Conservation (phyloP, 805 yeast genomes). For the Metschnikowia orientalis region DNA sequence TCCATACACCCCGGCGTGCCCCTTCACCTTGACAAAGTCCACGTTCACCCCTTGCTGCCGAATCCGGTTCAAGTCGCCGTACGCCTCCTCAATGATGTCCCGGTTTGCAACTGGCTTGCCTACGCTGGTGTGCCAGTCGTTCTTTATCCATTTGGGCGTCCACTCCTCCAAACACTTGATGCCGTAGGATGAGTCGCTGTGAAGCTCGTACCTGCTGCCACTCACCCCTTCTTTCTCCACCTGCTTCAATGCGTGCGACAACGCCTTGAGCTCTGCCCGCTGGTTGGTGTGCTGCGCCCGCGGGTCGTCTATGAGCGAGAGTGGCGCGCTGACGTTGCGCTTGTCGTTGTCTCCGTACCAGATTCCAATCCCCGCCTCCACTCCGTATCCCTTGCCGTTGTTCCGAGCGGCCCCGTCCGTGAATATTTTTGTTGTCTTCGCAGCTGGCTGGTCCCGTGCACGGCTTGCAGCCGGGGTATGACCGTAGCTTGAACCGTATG, state of each 20-base stretch:
- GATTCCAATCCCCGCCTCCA: conserved; percentile 69
- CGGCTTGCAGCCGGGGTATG: too few species aligned
- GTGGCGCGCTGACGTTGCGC: conserved; percentile 52
- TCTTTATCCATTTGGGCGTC: conserved; percentile 50
- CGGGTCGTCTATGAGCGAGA: conserved; percentile 30
- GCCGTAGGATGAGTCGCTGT: conserved; percentile 70
- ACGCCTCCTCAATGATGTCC: conserved; percentile 42
- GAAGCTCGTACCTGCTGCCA: conserved; percentile 35
- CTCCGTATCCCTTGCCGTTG: conserved; percentile 43
- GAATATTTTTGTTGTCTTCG: conserved; percentile 36
- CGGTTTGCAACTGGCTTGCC: conserved; percentile 47
- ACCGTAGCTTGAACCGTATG: too few species aligned
- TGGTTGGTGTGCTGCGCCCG: conserved; percentile 60
- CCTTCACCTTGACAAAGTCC: conserved; percentile 58
- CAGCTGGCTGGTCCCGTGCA: too few species aligned
- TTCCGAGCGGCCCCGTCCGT: conserved; percentile 77
- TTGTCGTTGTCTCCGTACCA: conserved; percentile 55
- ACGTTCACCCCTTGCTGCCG: conserved; percentile 39
- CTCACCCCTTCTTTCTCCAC: conserved; percentile 12
- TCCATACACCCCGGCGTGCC: conserved; percentile 67
- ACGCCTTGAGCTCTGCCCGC: conserved; percentile 73
- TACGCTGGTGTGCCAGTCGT: conserved; percentile 48
- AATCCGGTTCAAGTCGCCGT: conserved; percentile 29
- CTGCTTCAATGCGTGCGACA: conserved; percentile 51
- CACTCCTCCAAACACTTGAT: conserved; percentile 54